Conservation (phyloP, 2,329 filamentous ascomycete species). For the Hyphodiscus sp. region DNA sequence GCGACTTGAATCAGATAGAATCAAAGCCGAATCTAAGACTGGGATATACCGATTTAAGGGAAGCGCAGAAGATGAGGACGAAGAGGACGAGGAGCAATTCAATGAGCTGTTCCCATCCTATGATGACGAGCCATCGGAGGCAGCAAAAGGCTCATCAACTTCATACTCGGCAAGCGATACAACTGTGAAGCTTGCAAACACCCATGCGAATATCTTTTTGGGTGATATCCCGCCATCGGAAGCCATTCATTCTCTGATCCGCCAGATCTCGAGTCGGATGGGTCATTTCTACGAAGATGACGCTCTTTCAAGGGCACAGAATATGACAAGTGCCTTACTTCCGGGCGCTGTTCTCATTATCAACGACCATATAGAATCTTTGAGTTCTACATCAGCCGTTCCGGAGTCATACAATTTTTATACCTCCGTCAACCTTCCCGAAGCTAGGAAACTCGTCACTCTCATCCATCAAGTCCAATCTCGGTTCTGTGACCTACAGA, state of each 20-base stretch:
- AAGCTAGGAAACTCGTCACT: slow-evolving; percentile 66
- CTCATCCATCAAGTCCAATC: slow-evolving; percentile 63
- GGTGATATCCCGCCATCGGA: slow-evolving; percentile 14
- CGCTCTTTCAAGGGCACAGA: slow-evolving; percentile 21
- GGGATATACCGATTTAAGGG: slow-evolving; percentile 83
- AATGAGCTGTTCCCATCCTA: slow-evolving; percentile 76
- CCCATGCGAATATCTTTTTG: slow-evolving; percentile 44
- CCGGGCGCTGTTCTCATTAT: slow-evolving; percentile 61
- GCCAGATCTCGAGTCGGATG: slow-evolving; percentile 22
- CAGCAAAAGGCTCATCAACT: slow-evolving; percentile 12
- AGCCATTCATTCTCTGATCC: slow-evolving; percentile 24
- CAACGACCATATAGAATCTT: slow-evolving; percentile 50
- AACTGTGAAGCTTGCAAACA: slow-evolving; percentile 51
- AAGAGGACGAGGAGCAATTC: slow-evolving; percentile 67
- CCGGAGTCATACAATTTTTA: slow-evolving; percentile 77
- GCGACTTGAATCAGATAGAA: slow-evolving; percentile 69
- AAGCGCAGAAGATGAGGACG: slow-evolving; percentile 68
- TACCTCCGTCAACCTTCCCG: slow-evolving; percentile 66
- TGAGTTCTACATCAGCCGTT: slow-evolving; percentile 33
- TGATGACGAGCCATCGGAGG: slow-evolving; percentile 39
- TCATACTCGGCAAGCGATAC: slow-evolving; percentile 20
- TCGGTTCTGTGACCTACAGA: slow-evolving; percentile 67
- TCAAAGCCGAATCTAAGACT: slow-evolving; percentile 63
- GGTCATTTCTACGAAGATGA: slow-evolving; percentile 16
- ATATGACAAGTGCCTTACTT: slow-evolving; percentile 50